Evolutionary conservation across 2,329 filamentous ascomycete genomes (phyloP).

Genomic region (Ambrosiella cleistominuta): DNA sequence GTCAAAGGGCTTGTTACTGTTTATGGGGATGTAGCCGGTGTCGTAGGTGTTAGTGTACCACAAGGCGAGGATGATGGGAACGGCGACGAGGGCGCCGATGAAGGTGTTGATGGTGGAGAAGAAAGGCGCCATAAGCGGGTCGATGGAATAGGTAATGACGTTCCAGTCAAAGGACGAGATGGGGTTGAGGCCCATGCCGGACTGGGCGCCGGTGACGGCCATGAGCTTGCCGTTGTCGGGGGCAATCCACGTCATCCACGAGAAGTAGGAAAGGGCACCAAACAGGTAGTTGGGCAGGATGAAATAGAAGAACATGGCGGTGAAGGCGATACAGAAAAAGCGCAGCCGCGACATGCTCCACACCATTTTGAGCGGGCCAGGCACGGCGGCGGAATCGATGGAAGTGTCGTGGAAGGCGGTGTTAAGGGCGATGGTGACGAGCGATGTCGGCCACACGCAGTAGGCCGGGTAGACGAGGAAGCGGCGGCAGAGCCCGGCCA

Average conservation of each 20-base stretch:
- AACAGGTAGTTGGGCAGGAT: slow-evolving; percentile 38
- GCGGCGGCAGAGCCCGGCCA: slow-evolving; percentile 31
- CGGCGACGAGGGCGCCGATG: slow-evolving; percentile 36
- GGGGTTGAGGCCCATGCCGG: slow-evolving; percentile 24
- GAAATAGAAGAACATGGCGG: slow-evolving; percentile 34
- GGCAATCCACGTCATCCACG: slow-evolving; percentile 36
- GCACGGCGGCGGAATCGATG: slow-evolving; percentile 16
- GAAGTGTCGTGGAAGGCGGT: slow-evolving; percentile 28
- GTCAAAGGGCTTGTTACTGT: slow-evolving; percentile 33
- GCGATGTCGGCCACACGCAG: slow-evolving; percentile 35
- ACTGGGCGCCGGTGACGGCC: slow-evolving; percentile 21
- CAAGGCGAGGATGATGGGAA: slow-evolving; percentile 36
- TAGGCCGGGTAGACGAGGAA: slow-evolving; percentile 36
- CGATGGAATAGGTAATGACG: slow-evolving; percentile 17
- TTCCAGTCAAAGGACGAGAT: slow-evolving; percentile 29
- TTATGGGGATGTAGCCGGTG: slow-evolving; percentile 36
- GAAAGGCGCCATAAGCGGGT: slow-evolving; percentile 31
- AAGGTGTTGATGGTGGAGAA: slow-evolving; percentile 46
- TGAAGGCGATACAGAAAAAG: slow-evolving; percentile 29
- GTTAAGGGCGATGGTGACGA: slow-evolving; percentile 34
- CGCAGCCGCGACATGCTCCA: slow-evolving; percentile 27
- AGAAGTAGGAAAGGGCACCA: slow-evolving; percentile 28
- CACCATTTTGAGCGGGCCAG: slow-evolving; percentile 21
- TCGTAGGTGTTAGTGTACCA: slow-evolving; percentile 44
- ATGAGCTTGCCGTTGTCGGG: slow-evolving; percentile 24